Evolutionary conservation across 1,284 basidiomycete genomes (phyloP).

Genomic region (Crepidotus sp.): DNA sequence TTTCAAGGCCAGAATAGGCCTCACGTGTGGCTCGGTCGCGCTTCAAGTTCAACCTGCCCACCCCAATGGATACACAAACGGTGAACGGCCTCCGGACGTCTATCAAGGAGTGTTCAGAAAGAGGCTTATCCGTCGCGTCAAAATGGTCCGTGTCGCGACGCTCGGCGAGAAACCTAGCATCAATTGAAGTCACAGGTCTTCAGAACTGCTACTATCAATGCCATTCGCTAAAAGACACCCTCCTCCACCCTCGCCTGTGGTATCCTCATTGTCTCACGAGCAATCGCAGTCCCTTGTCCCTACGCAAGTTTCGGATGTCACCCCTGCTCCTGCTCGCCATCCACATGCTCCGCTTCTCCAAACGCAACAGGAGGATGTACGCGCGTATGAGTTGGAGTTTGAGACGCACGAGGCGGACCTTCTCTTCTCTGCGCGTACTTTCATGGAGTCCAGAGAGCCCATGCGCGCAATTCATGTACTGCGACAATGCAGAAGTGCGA

Average conservation of each 20-base stretch:
- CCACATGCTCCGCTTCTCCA: slow-evolving; percentile 22
- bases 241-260: slow-evolving; percentile 14
- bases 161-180: not conserved
- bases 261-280: slow-evolving; percentile 38
- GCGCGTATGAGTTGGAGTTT: slow-evolving; percentile 35
- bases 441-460: slow-evolving; percentile 76
- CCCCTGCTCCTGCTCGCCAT: slow-evolving; percentile 22
- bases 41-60: not conserved
- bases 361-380: slow-evolving; percentile 22
- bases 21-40: not conserved
- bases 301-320: slow-evolving; percentile 23
- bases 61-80: slow-evolving; percentile 25
- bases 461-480: slow-evolving; percentile 66
- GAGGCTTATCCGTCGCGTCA: slow-evolving; percentile 51
- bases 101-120: slow-evolving; percentile 50
- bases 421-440: slow-evolving; percentile 65
- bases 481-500: slow-evolving; percentile 53
- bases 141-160: slow-evolving; percentile 51
- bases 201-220: slow-evolving; percentile 61
- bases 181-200: slow-evolving; percentile 42
- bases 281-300: slow-evolving; percentile 27
- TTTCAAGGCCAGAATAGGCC: too few species aligned
- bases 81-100: slow-evolving; percentile 42
- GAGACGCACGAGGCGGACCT: slow-evolving; percentile 60
- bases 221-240: slow-evolving; percentile 38